These are phyloP conservation scores for Cladosporium austrohemisphaericum DNA, from an alignment of 2,329 filamentous ascomycete species.

Conservation along the genomic window DNA sequence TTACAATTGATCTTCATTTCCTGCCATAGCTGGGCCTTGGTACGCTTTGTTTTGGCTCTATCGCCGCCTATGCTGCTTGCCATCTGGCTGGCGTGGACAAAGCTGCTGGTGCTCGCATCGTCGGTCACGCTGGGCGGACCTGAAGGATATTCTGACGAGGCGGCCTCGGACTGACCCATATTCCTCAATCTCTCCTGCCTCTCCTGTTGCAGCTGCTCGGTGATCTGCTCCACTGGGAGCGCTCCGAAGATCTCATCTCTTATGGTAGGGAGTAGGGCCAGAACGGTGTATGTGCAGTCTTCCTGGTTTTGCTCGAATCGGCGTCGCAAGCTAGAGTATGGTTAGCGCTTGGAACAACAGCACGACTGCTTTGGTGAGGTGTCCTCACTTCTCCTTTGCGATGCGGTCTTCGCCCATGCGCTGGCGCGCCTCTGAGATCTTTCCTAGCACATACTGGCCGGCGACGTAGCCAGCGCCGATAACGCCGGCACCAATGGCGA, in stretches of 20 bases:
- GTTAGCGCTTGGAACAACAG: background rate
- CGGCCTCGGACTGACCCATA: constrained; percentile 47
- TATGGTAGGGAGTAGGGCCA: constrained; percentile 89
- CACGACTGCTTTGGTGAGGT: no score
- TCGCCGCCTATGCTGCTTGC: constrained; percentile 48
- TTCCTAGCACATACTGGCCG: constrained; percentile 85
- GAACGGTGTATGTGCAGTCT: constrained; percentile 95
- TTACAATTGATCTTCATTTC: constrained; percentile 92
- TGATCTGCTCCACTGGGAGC: constrained; percentile 87
- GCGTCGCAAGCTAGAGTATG: constrained; percentile 69
- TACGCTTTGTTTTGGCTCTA: constrained; percentile 60
- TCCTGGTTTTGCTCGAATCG: constrained; percentile 99
- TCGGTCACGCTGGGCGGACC: constrained; percentile 68
- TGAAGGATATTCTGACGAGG: constrained; percentile 54
- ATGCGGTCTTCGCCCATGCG: constrained; percentile 96
- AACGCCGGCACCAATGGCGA: constrained; percentile 83
- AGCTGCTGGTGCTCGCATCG: constrained; percentile 81
- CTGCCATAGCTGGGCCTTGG: constrained; percentile 93
- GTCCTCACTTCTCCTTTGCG: constrained; percentile 84
- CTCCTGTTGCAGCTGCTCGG: constrained; percentile 90
- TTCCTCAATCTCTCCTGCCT: constrained; percentile 64
- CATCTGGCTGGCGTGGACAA: constrained; percentile 76
- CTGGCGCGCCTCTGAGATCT: constrained; percentile 89
- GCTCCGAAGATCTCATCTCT: constrained; percentile 83
- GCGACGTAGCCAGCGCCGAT: constrained; percentile 87